Percentiles rank a stretch among this genome's conserved stretches.
These are phyloP conservation scores for Kwoniella dendrophila DNA, from an alignment of 768 basidiomycete species.

Conservation along the genomic window DNA sequence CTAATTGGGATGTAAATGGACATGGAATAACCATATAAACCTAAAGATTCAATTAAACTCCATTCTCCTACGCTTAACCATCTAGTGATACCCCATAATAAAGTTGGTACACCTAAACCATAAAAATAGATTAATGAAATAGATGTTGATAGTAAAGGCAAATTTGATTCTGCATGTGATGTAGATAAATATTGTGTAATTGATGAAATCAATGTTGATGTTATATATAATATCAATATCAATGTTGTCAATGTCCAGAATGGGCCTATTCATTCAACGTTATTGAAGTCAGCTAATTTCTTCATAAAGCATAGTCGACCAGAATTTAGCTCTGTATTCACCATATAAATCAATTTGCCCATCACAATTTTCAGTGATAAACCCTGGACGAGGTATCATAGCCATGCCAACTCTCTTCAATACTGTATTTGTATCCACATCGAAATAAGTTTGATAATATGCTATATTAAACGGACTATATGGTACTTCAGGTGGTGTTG, in stretches of 20 bases:
- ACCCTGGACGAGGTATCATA: slow-evolving; percentile 50
- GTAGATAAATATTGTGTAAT: slow-evolving; percentile 79
- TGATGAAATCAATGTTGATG: slow-evolving; percentile 85
- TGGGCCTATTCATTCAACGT: slow-evolving; percentile 71
- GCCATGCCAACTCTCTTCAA: slow-evolving; percentile 43
- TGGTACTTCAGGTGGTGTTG: slow-evolving; percentile 35
- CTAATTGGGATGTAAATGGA: slow-evolving; percentile 52
- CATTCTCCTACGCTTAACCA: slow-evolving; percentile 89
- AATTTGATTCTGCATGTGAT: slow-evolving; percentile 60
- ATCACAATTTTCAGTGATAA: slow-evolving; percentile 53
- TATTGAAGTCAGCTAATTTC: neutral
- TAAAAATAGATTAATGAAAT: slow-evolving; percentile 78
- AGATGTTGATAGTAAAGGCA: slow-evolving; percentile 78
- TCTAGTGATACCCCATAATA: slow-evolving; percentile 80
- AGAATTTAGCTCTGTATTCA: too few species aligned
- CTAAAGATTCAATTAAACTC: slow-evolving; percentile 70
- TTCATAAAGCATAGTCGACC: neutral
- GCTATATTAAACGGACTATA: slow-evolving; percentile 52
- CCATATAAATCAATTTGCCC: slow-evolving; percentile 55
- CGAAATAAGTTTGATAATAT: slow-evolving; percentile 55
- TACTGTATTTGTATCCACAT: slow-evolving; percentile 49
- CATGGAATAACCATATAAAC: slow-evolving; percentile 59
- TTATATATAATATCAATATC: slow-evolving; percentile 88
- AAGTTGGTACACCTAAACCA: slow-evolving; percentile 75
- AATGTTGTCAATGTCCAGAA: slow-evolving; percentile 98